Conservation (phyloP, 2,329 filamentous ascomycete genomes). For the Cadophora gregata region DNA sequence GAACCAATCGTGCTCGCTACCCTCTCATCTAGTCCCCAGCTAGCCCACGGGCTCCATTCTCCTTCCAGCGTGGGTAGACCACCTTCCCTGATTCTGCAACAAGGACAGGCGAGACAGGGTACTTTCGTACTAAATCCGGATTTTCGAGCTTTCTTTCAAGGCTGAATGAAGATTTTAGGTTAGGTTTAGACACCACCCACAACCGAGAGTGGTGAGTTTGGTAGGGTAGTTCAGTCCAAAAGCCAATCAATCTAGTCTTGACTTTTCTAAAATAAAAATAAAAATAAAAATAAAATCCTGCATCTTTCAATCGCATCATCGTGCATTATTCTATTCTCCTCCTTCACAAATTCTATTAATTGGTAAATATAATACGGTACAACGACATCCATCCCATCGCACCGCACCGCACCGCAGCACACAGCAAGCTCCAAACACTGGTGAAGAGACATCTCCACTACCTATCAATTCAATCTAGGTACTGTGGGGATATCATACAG, state of each 20-base stretch:
- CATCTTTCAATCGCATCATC: background rate
- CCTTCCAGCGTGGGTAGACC: background rate
- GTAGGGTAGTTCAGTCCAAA: background rate
- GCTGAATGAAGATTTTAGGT: background rate
- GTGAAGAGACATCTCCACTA: background rate
- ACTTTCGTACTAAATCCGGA: background rate
- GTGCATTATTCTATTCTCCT: background rate
- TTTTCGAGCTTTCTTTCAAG: background rate
- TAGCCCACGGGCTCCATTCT: background rate
- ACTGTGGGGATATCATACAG: too few species aligned
- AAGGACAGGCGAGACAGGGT: slow-evolving; percentile 8
- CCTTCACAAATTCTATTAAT: background rate
- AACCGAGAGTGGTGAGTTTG: background rate
- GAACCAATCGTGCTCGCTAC: too few species aligned
- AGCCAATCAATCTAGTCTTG: too few species aligned
- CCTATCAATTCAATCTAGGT: too few species aligned
- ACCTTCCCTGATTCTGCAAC: slow-evolving; percentile 2
- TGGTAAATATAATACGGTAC: background rate
- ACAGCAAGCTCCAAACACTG: slow-evolving; percentile 9
- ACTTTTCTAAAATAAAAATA: background rate
- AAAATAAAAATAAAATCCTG: too few species aligned
- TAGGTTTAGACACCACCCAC: background rate
- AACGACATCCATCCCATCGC: background rate
- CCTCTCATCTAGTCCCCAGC: too few species aligned
- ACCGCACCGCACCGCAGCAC: too few species aligned